These are phyloP conservation scores for Incumbomyces delicatus DNA, from an alignment of 2,329 filamentous ascomycete genomes.

Conservation along the genomic window DNA sequence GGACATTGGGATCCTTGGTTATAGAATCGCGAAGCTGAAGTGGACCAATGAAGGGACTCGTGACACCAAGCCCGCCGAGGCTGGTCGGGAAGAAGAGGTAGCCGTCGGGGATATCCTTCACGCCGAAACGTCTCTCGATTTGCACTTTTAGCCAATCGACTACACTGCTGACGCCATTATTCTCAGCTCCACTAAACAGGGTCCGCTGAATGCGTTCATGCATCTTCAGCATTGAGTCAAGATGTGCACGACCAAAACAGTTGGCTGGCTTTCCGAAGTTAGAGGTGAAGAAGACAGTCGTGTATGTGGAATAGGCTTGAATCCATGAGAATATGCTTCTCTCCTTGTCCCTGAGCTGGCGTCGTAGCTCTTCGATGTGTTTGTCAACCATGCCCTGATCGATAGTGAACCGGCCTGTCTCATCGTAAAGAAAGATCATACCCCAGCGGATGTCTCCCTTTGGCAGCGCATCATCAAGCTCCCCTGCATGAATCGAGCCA, in stretches of 20 bases:
- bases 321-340: slow-evolving; percentile 50
- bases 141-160: slow-evolving; percentile 46
- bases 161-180: slow-evolving; percentile 29
- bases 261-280: slow-evolving; percentile 49
- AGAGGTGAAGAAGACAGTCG: slow-evolving; percentile 46
- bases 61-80: slow-evolving; percentile 41
- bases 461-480: slow-evolving; percentile 31
- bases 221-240: slow-evolving; percentile 45
- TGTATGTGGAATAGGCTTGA: slow-evolving; percentile 52
- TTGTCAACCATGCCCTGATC: slow-evolving; percentile 49
- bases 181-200: slow-evolving; percentile 34
- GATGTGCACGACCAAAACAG: slow-evolving; percentile 46
- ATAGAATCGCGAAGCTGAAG: slow-evolving; percentile 38
- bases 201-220: slow-evolving; percentile 43
- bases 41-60: slow-evolving; percentile 41
- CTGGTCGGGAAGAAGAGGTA: slow-evolving; percentile 46
- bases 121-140: slow-evolving; percentile 44
- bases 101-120: slow-evolving; percentile 39
- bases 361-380: slow-evolving; percentile 50
- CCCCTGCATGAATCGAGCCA: slow-evolving; percentile 5
- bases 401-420: slow-evolving; percentile 48
- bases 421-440: slow-evolving; percentile 47
- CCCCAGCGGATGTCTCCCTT: slow-evolving; percentile 49
- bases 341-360: slow-evolving; percentile 42
- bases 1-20: slow-evolving; percentile 26